Conservation (phyloP, 495 filamentous ascomycete genomes). For the Delitschia confertaspora region DNA sequence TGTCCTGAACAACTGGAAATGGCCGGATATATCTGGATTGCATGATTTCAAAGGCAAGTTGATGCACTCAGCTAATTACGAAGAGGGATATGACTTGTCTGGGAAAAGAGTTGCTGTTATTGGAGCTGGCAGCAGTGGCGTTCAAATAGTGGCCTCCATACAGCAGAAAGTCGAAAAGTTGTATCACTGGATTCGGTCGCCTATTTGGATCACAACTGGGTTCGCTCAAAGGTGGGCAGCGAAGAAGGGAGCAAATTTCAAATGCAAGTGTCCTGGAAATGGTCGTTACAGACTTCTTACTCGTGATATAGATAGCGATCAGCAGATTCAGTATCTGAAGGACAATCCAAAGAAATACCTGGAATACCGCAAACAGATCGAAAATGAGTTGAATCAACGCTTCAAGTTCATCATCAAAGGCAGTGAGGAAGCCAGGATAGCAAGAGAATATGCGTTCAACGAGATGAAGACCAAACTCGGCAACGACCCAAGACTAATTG, state of each 20-base stretch:
- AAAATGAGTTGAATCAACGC: constrained; percentile 39
- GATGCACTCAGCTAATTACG: constrained; percentile 37
- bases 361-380: constrained; percentile 38
- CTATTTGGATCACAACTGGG: constrained; percentile 37
- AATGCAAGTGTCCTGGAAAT: constrained; percentile 18
- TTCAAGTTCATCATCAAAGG: constrained; percentile 41
- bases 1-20: constrained; percentile 37
- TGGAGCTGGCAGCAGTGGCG: constrained; percentile 32
- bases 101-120: constrained; percentile 37
- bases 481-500: constrained; percentile 27
- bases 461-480: constrained; percentile 34
- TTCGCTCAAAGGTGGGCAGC: constrained; percentile 36
- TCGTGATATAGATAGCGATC: constrained; percentile 26
- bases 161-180: constrained; percentile 29
- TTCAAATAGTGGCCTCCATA: constrained; percentile 35
- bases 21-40: constrained; percentile 32
- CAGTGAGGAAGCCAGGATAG: constrained; percentile 27
- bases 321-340: constrained; percentile 30
- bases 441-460: constrained; percentile 29
- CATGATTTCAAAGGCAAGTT: constrained; percentile 34
- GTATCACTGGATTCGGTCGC: constrained; percentile 34
- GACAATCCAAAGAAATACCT: constrained; percentile 34
- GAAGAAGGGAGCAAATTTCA: constrained; percentile 34
- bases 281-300: too few relatives aligned
- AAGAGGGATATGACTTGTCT: constrained; percentile 31